Evolutionary conservation across 2,329 filamentous ascomycete genomes (phyloP), one percentile per base, ranked within the genome.

Genomic region (Colletotrichum tamarilloi): DNA sequence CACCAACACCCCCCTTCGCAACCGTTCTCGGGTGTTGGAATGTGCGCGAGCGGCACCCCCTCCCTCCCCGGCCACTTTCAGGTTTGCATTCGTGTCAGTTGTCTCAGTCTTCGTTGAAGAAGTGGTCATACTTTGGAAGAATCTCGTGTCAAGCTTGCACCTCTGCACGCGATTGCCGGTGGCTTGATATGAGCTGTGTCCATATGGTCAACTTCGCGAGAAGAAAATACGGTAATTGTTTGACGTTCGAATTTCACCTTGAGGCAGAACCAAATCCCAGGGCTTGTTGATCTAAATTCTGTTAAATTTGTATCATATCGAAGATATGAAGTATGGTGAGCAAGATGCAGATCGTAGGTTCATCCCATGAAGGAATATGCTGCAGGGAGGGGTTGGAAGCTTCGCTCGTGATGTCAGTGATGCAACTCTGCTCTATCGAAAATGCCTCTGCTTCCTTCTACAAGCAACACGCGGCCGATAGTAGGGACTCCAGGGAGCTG

Each of bases 371-470:
- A 46, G 42, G 57, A 53, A 64, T 56, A 26, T 53, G 46, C 60
- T 49, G 32, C 26, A 22, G 14, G 16, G 42, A 49, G 67, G 14
- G 70, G 53, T 58, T 64, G 70, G 66, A 69, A 32, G 60, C 24
- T 35, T 32, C 42, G 14, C 49, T 62, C 24, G 62, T 73, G 62
- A 58, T 73, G 49, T 73, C 68, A 67, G 67, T 49, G 52, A 67
- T 52, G 16, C 56, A 19, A 52, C 32, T n/a, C 22, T 24, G 5
- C 1, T 14, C 26, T 49, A 49, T 49, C 19, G 42, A 49, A 49
- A 55, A 57, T 19, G 42, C 46, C 55, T 56, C 46, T 71, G 49
- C 42, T 7, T 49, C 42, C 42, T 49, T 49, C 16, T 9, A n/a
- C 42, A n/a, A n/a, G 42, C 42, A 22, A 35, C 56, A 55, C 4